These are phyloP conservation scores for Fusarium redolens DNA, from an alignment of 2,329 filamentous ascomycete genomes.

Conservation along the genomic window DNA sequence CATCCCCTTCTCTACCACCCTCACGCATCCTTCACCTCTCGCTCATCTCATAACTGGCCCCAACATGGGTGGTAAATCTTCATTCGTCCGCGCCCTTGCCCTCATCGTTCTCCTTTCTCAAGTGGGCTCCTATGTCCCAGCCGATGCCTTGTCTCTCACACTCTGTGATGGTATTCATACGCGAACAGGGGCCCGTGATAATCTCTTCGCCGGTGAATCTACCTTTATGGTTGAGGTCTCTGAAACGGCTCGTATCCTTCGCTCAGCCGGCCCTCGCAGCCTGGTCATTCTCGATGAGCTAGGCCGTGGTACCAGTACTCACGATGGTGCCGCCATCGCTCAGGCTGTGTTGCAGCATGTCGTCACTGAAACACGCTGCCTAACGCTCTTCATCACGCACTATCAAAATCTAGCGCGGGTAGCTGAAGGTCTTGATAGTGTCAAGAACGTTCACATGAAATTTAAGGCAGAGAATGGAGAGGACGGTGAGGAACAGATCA, in stretches of 20 bases:
- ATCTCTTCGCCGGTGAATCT: constrained; percentile 92
- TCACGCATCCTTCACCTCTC: constrained; percentile 73
- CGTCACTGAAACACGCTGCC: constrained; percentile 76
- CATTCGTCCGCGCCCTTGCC: constrained; percentile 91
- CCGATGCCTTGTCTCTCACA: constrained; percentile 77
- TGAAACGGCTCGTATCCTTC: constrained; percentile 91
- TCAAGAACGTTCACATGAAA: constrained; percentile 94
- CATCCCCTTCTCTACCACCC: constrained; percentile 86
- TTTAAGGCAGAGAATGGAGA: constrained; percentile 67
- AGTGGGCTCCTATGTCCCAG: constrained; percentile 93
- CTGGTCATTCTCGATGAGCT: constrained; percentile 96
- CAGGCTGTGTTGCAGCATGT: constrained; percentile 90
- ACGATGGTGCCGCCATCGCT: constrained; percentile 96
- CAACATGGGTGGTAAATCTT: constrained; percentile 99
- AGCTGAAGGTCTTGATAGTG: constrained; percentile 73
- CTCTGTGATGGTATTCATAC: constrained; percentile 93
- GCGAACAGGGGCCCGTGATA: constrained; percentile 95
- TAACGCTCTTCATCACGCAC: constrained; percentile 97
- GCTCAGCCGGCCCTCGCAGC: constrained; percentile 84
- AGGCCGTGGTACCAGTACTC: constrained; percentile 91
- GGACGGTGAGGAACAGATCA: constrained; percentile 79
- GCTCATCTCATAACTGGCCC: constrained; percentile 93
- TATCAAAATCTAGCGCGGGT: constrained; percentile 86
- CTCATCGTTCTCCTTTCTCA: constrained; percentile 94
- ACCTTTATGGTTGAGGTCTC: constrained; percentile 99